Percentiles rank a stretch among this genome's conserved stretches.
These are phyloP conservation scores for Rhamnella rubrinervis DNA, from an alignment of 331 rosid genomes.

Conservation along the genomic window DNA sequence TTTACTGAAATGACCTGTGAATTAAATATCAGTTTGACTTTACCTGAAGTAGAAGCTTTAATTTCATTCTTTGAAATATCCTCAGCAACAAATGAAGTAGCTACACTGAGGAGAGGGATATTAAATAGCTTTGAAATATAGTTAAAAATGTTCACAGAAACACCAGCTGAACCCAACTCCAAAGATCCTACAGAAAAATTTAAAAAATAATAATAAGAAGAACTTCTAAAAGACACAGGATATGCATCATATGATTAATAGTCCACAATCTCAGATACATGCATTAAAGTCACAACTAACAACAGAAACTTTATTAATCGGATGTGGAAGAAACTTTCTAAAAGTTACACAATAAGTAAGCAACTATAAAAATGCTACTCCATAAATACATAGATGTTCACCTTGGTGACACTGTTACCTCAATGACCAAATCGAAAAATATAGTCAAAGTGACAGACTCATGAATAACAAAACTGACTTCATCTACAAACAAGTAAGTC, in stretches of 20 bases:
- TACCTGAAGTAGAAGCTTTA: conserved; percentile 60
- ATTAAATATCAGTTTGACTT: conserved; percentile 9
- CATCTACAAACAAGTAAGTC: no score
- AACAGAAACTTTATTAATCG: neutral
- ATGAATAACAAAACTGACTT: no score
- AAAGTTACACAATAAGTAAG: no score
- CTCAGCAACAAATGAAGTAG: conserved; percentile 96
- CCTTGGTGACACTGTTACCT: no score
- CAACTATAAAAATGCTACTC: no score
- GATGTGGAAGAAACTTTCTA: no score
- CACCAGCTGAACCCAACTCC: conserved; percentile 92
- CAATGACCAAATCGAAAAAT: no score
- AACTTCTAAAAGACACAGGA: neutral
- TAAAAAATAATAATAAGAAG: neutral
- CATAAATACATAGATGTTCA: no score
- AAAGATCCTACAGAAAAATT: conserved; percentile 51
- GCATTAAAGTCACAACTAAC: neutral
- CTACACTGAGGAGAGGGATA: conserved; percentile 87
- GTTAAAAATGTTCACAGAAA: conserved; percentile 83
- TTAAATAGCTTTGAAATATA: conserved; percentile 85
- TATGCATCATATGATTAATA: conserved; percentile 9
- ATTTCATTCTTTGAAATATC: conserved; percentile 63
- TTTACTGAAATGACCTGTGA: neutral
- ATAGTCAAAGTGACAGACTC: no score
- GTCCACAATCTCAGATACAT: neutral